Evolutionary conservation across 2,329 filamentous ascomycete species (phyloP).

Genomic region (Mycosphaerella sp.): DNA sequence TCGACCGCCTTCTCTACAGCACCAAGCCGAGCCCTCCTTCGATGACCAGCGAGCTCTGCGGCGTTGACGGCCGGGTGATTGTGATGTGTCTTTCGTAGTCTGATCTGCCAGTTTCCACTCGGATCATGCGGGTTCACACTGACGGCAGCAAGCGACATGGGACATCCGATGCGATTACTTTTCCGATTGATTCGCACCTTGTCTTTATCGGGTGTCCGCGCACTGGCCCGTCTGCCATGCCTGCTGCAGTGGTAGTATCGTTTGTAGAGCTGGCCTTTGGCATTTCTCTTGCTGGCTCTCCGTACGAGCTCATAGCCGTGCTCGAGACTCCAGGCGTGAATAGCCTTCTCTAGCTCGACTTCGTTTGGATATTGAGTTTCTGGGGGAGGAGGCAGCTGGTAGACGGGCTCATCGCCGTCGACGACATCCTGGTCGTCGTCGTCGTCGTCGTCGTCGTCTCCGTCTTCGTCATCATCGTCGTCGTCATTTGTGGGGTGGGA

Average conservation of each 20-base stretch:
- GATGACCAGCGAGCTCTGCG: slow-evolving; percentile 28
- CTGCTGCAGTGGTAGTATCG: slow-evolving; percentile 33
- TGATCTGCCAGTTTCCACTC: slow-evolving; percentile 30
- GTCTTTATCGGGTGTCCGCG: slow-evolving; percentile 23
- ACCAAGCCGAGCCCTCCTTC: slow-evolving; percentile 28
- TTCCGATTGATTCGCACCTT: slow-evolving; percentile 27
- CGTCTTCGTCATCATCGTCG: slow-evolving; percentile 1
- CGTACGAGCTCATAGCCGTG: slow-evolving; percentile 33
- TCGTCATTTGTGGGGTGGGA: neutral
- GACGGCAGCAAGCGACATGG: slow-evolving; percentile 31
- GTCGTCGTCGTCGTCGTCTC: slow-evolving; percentile 22
- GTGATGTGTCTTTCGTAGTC: slow-evolving; percentile 31
- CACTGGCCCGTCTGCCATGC: slow-evolving; percentile 27
- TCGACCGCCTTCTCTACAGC: slow-evolving; percentile 31
- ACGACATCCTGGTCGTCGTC: slow-evolving; percentile 23
- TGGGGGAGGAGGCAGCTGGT: slow-evolving; percentile 30
- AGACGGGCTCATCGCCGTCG: slow-evolving; percentile 26
- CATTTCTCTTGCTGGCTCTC: slow-evolving; percentile 32
- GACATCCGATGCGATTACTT: slow-evolving; percentile 29
- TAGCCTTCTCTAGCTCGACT: slow-evolving; percentile 28
- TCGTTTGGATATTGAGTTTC: slow-evolving; percentile 26
- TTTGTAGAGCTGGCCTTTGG: slow-evolving; percentile 30
- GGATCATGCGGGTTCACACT: slow-evolving; percentile 29
- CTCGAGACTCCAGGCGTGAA: slow-evolving; percentile 31
- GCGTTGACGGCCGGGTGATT: slow-evolving; percentile 31